Percentiles rank a stretch among this genome's conserved stretches.
phyloP scores from a whole-genome alignment of 345 rosid species.

The Camelina hispida region DNA sequence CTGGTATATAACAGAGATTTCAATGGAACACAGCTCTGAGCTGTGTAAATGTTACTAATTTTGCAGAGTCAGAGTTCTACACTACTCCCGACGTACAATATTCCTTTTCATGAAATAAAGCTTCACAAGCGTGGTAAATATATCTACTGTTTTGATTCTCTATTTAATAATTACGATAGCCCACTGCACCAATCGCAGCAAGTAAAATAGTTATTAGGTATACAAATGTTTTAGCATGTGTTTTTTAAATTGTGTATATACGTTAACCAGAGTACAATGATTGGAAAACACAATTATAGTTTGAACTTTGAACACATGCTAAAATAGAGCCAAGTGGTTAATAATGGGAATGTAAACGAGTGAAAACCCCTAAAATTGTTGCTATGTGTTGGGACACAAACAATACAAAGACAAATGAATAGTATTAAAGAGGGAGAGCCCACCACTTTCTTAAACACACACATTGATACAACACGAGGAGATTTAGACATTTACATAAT shows the following conservation, averaged over 20 bases:
- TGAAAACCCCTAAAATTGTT: neutral
- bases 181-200: neutral
- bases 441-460: neutral
- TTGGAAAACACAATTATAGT: neutral
- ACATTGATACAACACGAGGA: constrained; percentile 32
- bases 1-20: constrained; percentile 21
- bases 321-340: neutral
- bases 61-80: constrained; percentile 4
- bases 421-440: neutral
- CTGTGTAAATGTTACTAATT: constrained; percentile 29
- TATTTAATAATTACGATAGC: neutral
- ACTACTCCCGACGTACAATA: constrained; percentile 33
- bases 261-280: neutral
- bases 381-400: constrained; percentile 8
- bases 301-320: neutral
- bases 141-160: neutral
- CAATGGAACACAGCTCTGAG: constrained; percentile 41
- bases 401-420: constrained; percentile 12
- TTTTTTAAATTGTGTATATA: neutral
- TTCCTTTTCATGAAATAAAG: neutral
- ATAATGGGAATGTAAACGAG: constrained; percentile 11
- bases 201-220: neutral
- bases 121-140: constrained; percentile 2
- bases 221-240: neutral
- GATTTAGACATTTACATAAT: constrained; percentile 37